Evolutionary conservation across 2,329 filamentous ascomycete genomes (phyloP), one percentile per base, ranked within the genome.

Genomic region (Penicillium olsonii): DNA sequence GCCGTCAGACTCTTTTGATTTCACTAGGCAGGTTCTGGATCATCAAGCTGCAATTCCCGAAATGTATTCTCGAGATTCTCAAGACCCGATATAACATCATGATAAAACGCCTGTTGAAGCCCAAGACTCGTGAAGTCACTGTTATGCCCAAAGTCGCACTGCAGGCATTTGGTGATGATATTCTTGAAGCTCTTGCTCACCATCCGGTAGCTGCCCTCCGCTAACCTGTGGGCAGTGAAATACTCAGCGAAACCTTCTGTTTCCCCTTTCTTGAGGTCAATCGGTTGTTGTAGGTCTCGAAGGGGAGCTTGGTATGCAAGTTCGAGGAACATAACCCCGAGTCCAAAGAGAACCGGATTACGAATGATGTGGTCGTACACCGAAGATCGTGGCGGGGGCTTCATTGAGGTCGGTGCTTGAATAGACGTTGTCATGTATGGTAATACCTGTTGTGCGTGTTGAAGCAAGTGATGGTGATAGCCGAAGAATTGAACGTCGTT

Each of bases 321-420:
- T 29, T 54, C 46, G 8, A 54, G 39, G 14, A 54, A 26, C 51
- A 54, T 54, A 7, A 50, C 20, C 6, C 50, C 51, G 0, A 50
- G 47, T 3, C 47, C 43, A 22, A 54, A 54, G 5, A 54, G 18
- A 27, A 54, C 51, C 0, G 43, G 47, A 20, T 54, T 50, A 2
- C 44, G 51, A n/a, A n/a, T n/a, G 22, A 54, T 44, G 24, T 33
- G 29, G 18, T 37, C 29, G 40, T 50, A 38, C 4, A 15, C 44
- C 4, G 40, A 15, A 1, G 35, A 41, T 33, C 4, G 17, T 5
- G 17, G 22, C 11, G 20, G 33, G 15, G 39, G 20, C 14, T 20
- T 17, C 1, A 18, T 15, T n/a, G 20, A 40, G 35, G 22, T 24
- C 22, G 35, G 15, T 22, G 31, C 35, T 31, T 10, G 26, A 7